A percentile compares a stretch with the other conserved stretches of the same genome.
These are phyloP conservation scores for Coniosporium apollinis DNA, from an alignment of 495 filamentous ascomycete genomes.

Conservation along the genomic window DNA sequence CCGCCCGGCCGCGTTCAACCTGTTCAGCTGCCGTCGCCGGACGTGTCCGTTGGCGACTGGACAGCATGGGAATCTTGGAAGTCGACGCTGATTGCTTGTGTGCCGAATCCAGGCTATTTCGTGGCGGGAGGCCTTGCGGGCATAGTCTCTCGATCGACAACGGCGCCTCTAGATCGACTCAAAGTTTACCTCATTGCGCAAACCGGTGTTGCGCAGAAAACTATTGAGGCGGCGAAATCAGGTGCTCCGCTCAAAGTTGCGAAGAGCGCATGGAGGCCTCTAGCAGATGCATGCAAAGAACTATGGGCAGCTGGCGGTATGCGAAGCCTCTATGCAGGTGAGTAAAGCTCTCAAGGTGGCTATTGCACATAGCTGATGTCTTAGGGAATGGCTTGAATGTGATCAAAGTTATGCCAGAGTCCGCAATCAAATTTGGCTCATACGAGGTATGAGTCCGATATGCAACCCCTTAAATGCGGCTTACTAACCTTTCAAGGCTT, in stretches of 20 bases:
- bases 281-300: slow-evolving; percentile 52
- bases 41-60: slow-evolving; percentile 2
- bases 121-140: slow-evolving; percentile 55
- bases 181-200: slow-evolving; percentile 97
- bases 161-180: slow-evolving; percentile 87
- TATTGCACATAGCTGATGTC: slow-evolving; percentile 19
- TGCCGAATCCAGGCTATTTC: slow-evolving; percentile 82
- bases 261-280: slow-evolving; percentile 46
- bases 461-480: background rate
- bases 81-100: slow-evolving; percentile 41
- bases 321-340: slow-evolving; percentile 87
- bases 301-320: slow-evolving; percentile 81
- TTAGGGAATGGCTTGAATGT: slow-evolving; percentile 93
- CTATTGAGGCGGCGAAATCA: slow-evolving; percentile 49
- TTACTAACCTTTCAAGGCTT: slow-evolving; percentile 35
- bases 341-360: slow-evolving; percentile 14
- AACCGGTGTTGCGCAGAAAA: slow-evolving; percentile 43
- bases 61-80: slow-evolving; percentile 15
- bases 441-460: slow-evolving; percentile 45
- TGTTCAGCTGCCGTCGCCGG: background rate
- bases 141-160: slow-evolving; percentile 79
- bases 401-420: slow-evolving; percentile 94
- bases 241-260: slow-evolving; percentile 51
- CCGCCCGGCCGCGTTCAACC: slow-evolving; percentile 7
- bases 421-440: slow-evolving; percentile 90